Evolutionary conservation across 2,329 filamentous ascomycete genomes (phyloP), one percentile per base, ranked within the genome.

Genomic region (Cryphonectria radicalis): DNA sequence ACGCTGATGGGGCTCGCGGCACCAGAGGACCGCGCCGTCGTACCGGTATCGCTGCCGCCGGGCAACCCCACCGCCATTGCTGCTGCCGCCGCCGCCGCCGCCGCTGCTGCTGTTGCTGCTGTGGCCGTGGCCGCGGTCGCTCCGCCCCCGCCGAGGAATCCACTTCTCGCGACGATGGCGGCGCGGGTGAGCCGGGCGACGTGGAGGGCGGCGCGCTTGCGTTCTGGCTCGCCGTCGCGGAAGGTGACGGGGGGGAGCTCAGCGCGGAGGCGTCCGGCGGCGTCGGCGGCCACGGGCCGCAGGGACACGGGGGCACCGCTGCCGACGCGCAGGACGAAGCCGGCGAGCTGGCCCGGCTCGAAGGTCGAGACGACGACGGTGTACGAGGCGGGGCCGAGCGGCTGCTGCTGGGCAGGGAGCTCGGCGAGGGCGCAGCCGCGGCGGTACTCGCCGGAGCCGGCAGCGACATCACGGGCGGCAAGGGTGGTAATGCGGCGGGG

Each of bases 331-430:
- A 99, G 84, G 0, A 86, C 89, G 77, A 97, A 98, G 65, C 86
- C 85, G 4, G 92, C 93, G 0, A 89, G 84, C 77, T 97, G 93
- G 11, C 91, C 92, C 0, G 91, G 87, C 74, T 97, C 94, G 79
- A 97, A 98, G 0, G 95, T 97, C 2, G 94, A 97, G 78, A 92
- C 95, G 8, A 98, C 92, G 70, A 97, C 86, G 0, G 93, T 98
- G 80, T 98, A 99, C 0, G 86, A 86, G 0, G 95, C 95, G 0
- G 89, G 83, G 55, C 90, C 89, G 25, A 19, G 97, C 82, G 28
- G 83, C 74, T 50, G 46, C 77, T 77, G 80, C 75, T 70, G 57
- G 55, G 63, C 37, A 32, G 19, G 10, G 72, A 63, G 57, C 8
- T 93, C 88, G 3, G 92, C 90, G 43, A 94, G 84, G 4, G 93